Evolutionary conservation across 768 basidiomycete species (phyloP), one percentile per base, ranked within the genome.

Genomic region (Leccinum aurantiacum): DNA sequence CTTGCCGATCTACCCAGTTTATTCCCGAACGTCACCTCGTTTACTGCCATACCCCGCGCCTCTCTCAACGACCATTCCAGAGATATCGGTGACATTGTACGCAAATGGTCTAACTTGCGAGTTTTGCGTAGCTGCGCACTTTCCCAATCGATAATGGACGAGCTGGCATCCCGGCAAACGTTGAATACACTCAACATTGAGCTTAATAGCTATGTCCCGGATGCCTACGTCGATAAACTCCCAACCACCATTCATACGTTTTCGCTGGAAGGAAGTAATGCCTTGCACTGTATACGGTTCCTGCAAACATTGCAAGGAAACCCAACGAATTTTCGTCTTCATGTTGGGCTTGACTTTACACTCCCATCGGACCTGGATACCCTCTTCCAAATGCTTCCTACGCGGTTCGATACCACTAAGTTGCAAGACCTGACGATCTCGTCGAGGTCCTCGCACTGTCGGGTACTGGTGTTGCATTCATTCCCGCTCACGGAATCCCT

Each of bases 21-120:
- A 24, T 69, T 51, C 50, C 67, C 67, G 2, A 69, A 69, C 46
- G 57, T 68, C 15, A 61, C 65, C 11, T 69, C 60, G 3, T 66
- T 60, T 46, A 59, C 58, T 3, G 37, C 57, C 29, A 46, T 46
- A 35, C 54, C 65, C n/a, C 60, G 53, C 6, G 37, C 58, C 1
- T 60, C 64, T 6, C 41, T 60, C 17, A 54, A 53, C 24, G 59
- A 66, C 48, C 51, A 54, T 19, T 58, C 59, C 2, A 46, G n/a
- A 25, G 56, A 60, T 46, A 53, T 65, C 6, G 61, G 59, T 7
- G 59, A 49, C n/a, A 58, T 66, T 44, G 56, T 63, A 7, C 13
- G 44, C 14, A 50, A 37, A 38, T 66, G 65, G 65, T 14, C 49
- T 1, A 53, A 60, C 11, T 35, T 66, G 7, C 61, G 41, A 5